These are phyloP conservation scores for Trypanosoma platydactyli DNA, from an alignment of 208 protist species.

Conservation along the genomic window DNA sequence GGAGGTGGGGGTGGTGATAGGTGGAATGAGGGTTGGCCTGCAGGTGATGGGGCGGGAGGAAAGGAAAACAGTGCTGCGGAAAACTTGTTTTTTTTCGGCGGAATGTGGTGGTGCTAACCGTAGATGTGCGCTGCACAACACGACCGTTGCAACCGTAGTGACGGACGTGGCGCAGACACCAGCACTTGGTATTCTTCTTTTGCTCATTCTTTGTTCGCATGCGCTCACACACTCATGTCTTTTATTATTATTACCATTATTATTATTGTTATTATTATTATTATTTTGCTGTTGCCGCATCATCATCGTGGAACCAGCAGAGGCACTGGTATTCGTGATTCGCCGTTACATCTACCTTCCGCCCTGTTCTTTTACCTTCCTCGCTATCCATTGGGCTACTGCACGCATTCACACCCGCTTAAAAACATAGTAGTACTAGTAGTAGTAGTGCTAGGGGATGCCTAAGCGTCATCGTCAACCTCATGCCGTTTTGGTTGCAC, in stretches of 20 bases:
- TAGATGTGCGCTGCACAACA: background rate
- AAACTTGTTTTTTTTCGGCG: too few species aligned
- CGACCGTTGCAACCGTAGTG: background rate
- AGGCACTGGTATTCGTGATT: too few species aligned
- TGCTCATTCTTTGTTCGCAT: background rate
- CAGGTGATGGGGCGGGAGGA: background rate
- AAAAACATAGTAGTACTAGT: background rate
- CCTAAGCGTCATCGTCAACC: conserved; percentile 80
- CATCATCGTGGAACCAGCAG: too few species aligned
- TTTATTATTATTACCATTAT: background rate
- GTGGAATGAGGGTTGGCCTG: background rate
- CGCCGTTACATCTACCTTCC: background rate
- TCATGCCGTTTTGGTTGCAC: conserved; percentile 42
- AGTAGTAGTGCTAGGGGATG: conserved; percentile 31
- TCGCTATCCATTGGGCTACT: background rate
- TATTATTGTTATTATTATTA: background rate
- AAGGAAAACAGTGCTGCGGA: background rate
- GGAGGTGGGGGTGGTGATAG: background rate
- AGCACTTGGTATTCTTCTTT: background rate
- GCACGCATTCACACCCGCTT: background rate
- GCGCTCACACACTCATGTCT: conserved; percentile 1
- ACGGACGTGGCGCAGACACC: background rate
- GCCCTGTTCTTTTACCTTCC: background rate
- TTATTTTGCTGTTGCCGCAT: too few species aligned
- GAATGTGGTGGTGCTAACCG: background rate